phyloP scores from a whole-genome alignment of 768 basidiomycete genomes.

The Gloeostereum incarnatum region DNA sequence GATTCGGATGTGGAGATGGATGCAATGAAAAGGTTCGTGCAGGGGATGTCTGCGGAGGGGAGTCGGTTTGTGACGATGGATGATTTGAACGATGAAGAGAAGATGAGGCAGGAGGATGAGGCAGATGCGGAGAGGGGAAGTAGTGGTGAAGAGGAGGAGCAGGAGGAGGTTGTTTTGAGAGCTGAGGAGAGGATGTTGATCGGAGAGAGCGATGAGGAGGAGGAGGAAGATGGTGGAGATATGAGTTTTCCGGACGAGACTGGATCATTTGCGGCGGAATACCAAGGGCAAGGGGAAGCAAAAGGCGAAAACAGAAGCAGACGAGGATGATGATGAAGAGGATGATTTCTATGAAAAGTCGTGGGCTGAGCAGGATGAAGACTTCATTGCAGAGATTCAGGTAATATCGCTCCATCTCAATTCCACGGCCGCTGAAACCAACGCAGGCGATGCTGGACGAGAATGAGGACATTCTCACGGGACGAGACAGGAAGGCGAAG shows the following conservation, averaged over 20 bases:
- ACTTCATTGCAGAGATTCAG: slow-evolving; percentile 42
- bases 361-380: slow-evolving; percentile 50
- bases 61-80: slow-evolving; percentile 1
- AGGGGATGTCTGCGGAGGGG: not conserved
- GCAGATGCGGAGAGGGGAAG: slow-evolving; percentile 7
- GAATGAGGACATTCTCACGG: slow-evolving; percentile 36
- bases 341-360: slow-evolving; percentile 3
- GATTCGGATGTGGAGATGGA: slow-evolving; percentile 6
- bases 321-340: slow-evolving; percentile 10
- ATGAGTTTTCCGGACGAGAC: not conserved
- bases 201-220: not conserved
- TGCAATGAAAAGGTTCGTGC: not conserved
- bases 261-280: slow-evolving; percentile 2
- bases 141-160: slow-evolving; percentile 6
- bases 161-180: not conserved
- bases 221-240: not conserved
- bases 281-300: not conserved
- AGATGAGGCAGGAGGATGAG: slow-evolving; percentile 3
- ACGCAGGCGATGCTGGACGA: slow-evolving; percentile 53
- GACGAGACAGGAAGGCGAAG: slow-evolving; percentile 34
- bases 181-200: not conserved
- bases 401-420: slow-evolving; percentile 23
- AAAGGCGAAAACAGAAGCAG: slow-evolving; percentile 4
- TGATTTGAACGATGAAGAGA: slow-evolving; percentile 1
- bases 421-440: not conserved